Evolutionary conservation across 2,329 filamentous ascomycete genomes (phyloP), one percentile per base, ranked within the genome.

Genomic region (Penicillium polonicum): DNA sequence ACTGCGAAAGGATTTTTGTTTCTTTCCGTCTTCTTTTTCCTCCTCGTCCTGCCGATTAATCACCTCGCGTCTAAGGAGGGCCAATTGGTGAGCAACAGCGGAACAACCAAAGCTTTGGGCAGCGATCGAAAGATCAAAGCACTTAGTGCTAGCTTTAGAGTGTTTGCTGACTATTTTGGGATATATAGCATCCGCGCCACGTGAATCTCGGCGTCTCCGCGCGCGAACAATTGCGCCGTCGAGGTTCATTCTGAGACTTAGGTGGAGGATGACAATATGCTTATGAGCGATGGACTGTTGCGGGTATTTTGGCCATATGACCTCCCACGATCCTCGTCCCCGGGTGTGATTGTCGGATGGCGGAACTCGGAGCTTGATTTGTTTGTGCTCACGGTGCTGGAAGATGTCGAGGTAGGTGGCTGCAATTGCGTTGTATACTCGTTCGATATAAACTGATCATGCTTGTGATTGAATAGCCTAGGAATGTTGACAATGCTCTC

Each of bases 261-360:
- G 52, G 60, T 60, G 62, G 66, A 71, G 69, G 76, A 79, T 85
- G 83, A 78, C 80, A 85, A 81, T 74, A 87, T 87, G 85, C 80
- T 85, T 75, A 79, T 80, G 77, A 79, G 79, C 69, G 83, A 94
- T 90, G 92, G 90, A 71, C 82, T 97, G 81, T 91, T 97, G 88
- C 91, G 94, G 81, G 88, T 99, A 80, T 97, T 99, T 80, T 99
- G 94, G 94, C 95, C 94, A 70, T 89, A 89, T 70, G 92, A 96
- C 78, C 86, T 91, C 70, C 83, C 85, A 54, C 83, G 82, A 74
- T 89, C 88, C 55, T 84, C 86, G 65, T 82, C 85, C 57, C 85
- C 91, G 42, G 94, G 93, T 44, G 90, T 97, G 60, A 86, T 99
- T 63, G 90, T 99, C 46, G 94, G 94, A 70, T 99, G 93, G 91